Percentiles rank a stretch among this genome's conserved stretches.
Evolutionary conservation across 2,329 filamentous ascomycete species (phyloP).

Genomic region (Ilyonectria sp.): DNA sequence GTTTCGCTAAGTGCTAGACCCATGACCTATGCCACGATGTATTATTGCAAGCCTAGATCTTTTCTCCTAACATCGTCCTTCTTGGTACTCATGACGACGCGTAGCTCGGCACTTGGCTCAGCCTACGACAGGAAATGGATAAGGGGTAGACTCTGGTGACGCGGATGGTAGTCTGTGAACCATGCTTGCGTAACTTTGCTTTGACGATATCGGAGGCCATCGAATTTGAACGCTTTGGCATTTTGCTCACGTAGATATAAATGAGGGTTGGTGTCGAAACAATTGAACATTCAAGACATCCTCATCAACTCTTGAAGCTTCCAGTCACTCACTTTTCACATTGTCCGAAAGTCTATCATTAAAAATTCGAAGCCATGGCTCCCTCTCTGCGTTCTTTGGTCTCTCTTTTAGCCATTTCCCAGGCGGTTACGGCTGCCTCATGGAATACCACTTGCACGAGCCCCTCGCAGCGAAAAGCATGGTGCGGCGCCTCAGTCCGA

Average conservation of each 20-base stretch:
- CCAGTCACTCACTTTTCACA: background rate
- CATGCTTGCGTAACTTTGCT: background rate
- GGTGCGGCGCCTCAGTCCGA: background rate
- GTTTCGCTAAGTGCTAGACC: background rate
- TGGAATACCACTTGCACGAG: background rate
- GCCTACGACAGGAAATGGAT: background rate
- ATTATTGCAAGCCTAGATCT: background rate
- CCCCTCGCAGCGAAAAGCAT: conserved; percentile 11
- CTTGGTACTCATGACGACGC: background rate
- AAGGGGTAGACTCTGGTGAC: background rate
- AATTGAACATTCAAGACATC: background rate
- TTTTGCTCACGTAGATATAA: background rate
- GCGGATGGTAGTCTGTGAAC: background rate
- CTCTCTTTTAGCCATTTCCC: background rate
- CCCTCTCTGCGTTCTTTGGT: background rate
- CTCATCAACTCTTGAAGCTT: background rate
- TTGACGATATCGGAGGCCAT: background rate
- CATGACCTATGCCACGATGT: background rate
- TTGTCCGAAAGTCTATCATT: background rate
- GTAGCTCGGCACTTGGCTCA: background rate
- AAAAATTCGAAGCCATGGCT: background rate
- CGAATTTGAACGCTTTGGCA: background rate
- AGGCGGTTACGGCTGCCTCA: background rate
- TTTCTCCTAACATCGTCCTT: background rate
- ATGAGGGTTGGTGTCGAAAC: background rate